Evolutionary conservation across 306 rosid genomes (phyloP).

Genomic region (Begonia masoniana): DNA sequence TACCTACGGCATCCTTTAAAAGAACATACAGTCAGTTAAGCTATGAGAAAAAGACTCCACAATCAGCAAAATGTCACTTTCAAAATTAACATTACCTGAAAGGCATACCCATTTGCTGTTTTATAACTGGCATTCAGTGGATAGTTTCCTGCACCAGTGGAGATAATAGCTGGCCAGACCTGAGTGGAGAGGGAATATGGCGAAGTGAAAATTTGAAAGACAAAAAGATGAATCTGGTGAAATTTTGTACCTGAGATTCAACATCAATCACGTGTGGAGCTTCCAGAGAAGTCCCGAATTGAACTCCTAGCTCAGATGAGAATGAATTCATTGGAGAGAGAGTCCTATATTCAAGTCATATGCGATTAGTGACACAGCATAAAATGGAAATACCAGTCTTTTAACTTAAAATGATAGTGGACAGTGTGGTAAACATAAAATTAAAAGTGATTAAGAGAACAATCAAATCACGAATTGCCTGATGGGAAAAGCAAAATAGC

Average conservation of each 20-base stretch:
- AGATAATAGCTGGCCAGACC: slow-evolving; percentile 86
- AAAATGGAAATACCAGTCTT: background rate
- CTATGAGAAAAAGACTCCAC: slow-evolving; percentile 5
- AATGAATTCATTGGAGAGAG: slow-evolving; percentile 85
- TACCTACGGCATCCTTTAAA: slow-evolving; percentile 80
- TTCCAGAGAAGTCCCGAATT: slow-evolving; percentile 76
- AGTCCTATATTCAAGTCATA: slow-evolving; percentile 41
- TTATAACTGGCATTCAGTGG: slow-evolving; percentile 87
- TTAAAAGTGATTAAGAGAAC: too few relatives aligned
- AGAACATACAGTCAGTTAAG: slow-evolving; percentile 13
- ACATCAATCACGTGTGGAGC: slow-evolving; percentile 91
- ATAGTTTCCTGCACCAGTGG: slow-evolving; percentile 69
- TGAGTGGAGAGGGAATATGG: slow-evolving; percentile 25
- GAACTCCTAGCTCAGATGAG: slow-evolving; percentile 90
- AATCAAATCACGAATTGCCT: too few relatives aligned
- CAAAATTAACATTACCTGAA: slow-evolving; percentile 45
- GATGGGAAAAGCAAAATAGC: too few relatives aligned
- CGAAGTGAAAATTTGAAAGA: slow-evolving; percentile 8
- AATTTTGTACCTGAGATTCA: slow-evolving; percentile 55
- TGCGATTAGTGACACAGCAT: slow-evolving; percentile 3
- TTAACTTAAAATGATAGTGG: too few relatives aligned
- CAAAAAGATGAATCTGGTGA: background rate
- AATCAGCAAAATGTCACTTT: slow-evolving; percentile 3
- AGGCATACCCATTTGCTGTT: slow-evolving; percentile 76
- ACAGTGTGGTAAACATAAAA: too few relatives aligned